Conservation (phyloP, 2,329 filamentous ascomycete species). For the Colletotrichum viniferum region DNA sequence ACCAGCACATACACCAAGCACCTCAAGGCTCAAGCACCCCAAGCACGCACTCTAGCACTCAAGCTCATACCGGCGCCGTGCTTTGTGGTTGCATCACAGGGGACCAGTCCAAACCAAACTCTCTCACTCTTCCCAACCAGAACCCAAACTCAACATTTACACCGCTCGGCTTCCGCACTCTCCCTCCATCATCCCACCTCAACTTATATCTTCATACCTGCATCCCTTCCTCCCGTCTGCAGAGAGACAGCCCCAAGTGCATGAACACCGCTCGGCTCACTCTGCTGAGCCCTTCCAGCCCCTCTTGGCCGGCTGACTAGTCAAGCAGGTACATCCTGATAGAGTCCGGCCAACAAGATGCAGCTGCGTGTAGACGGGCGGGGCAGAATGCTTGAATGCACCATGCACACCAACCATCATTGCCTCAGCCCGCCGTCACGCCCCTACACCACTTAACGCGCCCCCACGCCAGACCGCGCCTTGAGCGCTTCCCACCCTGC, state of each 20-base stretch:
- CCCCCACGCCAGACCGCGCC: constrained; percentile 7
- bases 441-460: background rate
- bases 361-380: background rate
- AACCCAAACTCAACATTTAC: constrained; percentile 15
- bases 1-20: background rate
- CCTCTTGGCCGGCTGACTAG: background rate
- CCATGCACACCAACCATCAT: background rate
- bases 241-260: background rate
- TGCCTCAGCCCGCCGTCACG: background rate
- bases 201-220: background rate
- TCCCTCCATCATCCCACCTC: background rate
- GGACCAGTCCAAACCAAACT: background rate
- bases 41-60: background rate
- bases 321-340: constrained; percentile 8
- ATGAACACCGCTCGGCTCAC: background rate
- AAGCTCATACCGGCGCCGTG: background rate
- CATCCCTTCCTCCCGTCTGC: background rate
- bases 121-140: constrained; percentile 3
- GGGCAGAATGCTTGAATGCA: constrained; percentile 14
- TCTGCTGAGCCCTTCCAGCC: background rate
- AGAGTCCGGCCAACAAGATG: background rate
- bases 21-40: background rate
- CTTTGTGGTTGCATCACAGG: background rate
- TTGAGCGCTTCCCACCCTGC: background rate
- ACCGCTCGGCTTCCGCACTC: background rate